Base-by-base conservation (phyloP, 805 yeast species). In the Lipomyces kockii region DNA sequence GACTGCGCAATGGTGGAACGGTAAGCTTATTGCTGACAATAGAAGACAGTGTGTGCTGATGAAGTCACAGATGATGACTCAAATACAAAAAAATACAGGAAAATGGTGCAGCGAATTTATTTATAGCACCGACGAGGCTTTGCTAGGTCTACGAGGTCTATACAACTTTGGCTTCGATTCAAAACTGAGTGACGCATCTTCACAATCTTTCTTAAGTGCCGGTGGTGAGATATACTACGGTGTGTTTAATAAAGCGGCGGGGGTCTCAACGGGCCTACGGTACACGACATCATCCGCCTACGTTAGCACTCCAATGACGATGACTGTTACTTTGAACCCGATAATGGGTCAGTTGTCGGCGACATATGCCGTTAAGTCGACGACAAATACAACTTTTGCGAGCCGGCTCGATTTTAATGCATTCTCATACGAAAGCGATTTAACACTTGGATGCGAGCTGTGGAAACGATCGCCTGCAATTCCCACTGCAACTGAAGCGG, bases 171-270 rank as follows among this genome's bases (percentile, higher is more conserved):
- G 80, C n/a, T 71, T 74, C 8, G 78, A 79, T 69, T 54, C 71
- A 29, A 61, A 58, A 17, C 64, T 67, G 3, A 52, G 66, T 7
- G 49, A 54, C 14, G 64, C 49, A 35, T 20, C 43, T 29, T 11
- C 27, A 58, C 72, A 74, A 66, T 87, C 95, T 14, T 86, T 86
- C 56, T 83, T 87, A 0, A 87, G 92, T 0, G 72, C 91, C 0
- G 99, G 99, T 0, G 85, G 89, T 9, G 99, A 95, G 78, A 71
- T 92, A 3, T 95, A 97, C 94, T 90, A 89, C 72, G 97, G 97
- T 0, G 86, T 92, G 0, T 77, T 84, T 57, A 89, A 90, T 58
- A 89, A 91, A 84, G 88, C 94, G 67, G 98, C 98, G 0, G 98
- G 98, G 0, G 62, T 93, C 22, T 91, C 97, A 0, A 86, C 96